Evolutionary conservation across 768 basidiomycete species (phyloP).

Genomic region (Tulasnella sp.): DNA sequence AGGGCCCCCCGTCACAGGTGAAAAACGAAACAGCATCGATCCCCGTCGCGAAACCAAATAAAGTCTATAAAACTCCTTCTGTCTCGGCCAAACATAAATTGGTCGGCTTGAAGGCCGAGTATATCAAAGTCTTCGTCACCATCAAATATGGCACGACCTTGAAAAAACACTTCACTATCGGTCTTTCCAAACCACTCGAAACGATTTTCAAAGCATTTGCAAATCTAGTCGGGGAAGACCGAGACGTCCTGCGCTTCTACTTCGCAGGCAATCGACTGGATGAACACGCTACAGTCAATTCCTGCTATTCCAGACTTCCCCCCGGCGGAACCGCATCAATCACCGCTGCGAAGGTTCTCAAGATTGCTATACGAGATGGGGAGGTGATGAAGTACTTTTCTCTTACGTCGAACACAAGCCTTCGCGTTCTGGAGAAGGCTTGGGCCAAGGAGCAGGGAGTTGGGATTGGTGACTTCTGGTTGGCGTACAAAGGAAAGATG

Average conservation of each 20-base stretch:
- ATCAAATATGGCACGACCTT: background rate
- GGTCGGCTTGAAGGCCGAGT: background rate
- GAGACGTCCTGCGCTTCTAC: background rate
- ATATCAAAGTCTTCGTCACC: background rate
- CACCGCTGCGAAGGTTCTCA: background rate
- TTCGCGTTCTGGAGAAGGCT: background rate
- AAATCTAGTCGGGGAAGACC: background rate
- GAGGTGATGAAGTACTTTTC: background rate
- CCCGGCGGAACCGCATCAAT: background rate
- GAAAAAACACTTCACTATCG: background rate
- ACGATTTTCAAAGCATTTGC: background rate
- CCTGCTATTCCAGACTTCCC: background rate
- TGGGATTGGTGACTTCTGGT: background rate
- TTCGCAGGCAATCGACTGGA: background rate
- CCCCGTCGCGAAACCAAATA: background rate
- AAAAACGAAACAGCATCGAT: background rate
- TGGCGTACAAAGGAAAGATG: too few species aligned
- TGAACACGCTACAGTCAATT: background rate
- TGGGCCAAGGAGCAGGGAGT: background rate
- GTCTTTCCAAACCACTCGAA: background rate
- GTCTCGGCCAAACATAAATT: background rate
- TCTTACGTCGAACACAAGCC: background rate
- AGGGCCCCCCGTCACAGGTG: background rate
- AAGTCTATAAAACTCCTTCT: background rate
- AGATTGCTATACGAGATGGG: background rate